These are phyloP conservation scores for Scenedesmus sp. DNA, from an alignment of 163 green algal genomes.

Conservation along the genomic window DNA sequence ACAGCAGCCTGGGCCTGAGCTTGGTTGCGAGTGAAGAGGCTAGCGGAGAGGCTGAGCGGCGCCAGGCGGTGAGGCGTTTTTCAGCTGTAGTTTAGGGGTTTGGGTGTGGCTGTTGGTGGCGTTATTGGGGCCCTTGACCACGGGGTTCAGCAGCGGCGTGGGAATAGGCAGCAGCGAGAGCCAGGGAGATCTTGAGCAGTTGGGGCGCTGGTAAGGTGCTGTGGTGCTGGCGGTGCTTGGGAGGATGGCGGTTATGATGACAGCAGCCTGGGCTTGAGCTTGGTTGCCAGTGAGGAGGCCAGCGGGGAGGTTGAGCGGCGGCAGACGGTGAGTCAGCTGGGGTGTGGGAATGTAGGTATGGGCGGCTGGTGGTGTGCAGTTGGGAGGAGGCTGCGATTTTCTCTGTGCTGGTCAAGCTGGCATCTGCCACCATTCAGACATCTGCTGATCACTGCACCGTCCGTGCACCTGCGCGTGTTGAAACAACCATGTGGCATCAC, in stretches of 20 bases:
- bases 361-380: neutral
- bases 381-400: neutral
- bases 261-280: neutral
- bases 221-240: neutral
- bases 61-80: neutral
- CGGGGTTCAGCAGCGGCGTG: too few relatives aligned
- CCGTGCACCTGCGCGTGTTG: neutral
- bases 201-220: neutral
- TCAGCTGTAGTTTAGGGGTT: neutral
- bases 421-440: neutral
- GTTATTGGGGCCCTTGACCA: neutral
- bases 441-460: neutral
- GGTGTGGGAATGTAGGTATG: too few relatives aligned
- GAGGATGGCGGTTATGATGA: neutral
- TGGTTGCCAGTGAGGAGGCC: conserved; percentile 27
- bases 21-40: conserved; percentile 39
- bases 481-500: neutral
- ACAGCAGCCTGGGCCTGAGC: conserved; percentile 11
- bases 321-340: neutral
- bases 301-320: conserved; percentile 20
- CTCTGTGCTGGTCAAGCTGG: neutral
- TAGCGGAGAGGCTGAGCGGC: conserved; percentile 26
- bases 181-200: neutral
- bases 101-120: neutral
- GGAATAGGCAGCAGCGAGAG: too few relatives aligned